Base-by-base conservation (phyloP, 2,329 filamentous ascomycete genomes). In the Curvularia sp. region DNA sequence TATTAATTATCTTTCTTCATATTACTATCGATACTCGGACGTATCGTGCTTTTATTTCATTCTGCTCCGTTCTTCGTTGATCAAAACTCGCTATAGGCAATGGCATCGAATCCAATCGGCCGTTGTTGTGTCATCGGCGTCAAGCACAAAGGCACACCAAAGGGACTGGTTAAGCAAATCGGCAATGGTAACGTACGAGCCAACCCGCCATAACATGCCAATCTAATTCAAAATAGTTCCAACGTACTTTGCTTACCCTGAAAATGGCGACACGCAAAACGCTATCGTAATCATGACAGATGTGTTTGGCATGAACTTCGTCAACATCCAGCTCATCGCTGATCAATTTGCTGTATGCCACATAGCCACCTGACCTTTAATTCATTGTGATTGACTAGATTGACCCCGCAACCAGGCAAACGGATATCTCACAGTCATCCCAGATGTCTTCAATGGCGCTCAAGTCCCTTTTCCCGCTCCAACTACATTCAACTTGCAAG, bases 401-500 rank as follows among this genome's bases (percentile, higher is more conserved):
- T 5, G 26, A 26, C 5, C 12, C 10, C 7, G 10, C 26, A 28
- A 18, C 2, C 20, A 49, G 47, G 47, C 33, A 64, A 89, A 89
- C 73, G 90, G 89, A 66, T 92, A 91, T 79, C 81, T 88, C 56
- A 84, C 84, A 55, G 78, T 91, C 42, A 83, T 93, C 60, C 85
- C 89, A 28, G 90, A 93, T 75, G 77, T 90, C 52, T 90, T 92
- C 82, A 83, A 87, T 62, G 89, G 88, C 59, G 87, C 91, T 70
- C 73, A 86, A 15, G 74, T 91, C 53, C 70, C 79, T 1, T 68
- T 89, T 61, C 84, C 88, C 72, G 80, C 79, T 48, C 77, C 81
- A 6, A 78, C 73, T 18, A 81, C 80, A 59, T 84, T 82, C 65
- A 69, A 85, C 64, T 67, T 87, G 49, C 75, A 77, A 67, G 69